phyloP scores from a whole-genome alignment of 169 alveolate genomes.

The Plasmodium adleri region DNA sequence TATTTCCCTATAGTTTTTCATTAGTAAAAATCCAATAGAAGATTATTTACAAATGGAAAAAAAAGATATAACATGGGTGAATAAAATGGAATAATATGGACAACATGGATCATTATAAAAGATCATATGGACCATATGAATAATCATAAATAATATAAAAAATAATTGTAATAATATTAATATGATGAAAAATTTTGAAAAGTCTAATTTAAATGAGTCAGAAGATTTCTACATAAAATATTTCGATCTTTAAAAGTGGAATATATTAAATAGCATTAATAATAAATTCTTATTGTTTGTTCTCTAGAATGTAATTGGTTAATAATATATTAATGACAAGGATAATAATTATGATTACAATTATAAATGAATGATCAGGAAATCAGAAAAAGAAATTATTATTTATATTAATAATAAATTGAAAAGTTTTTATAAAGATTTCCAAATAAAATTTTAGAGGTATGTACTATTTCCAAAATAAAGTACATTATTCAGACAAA shows the following conservation, averaged over 20 bases:
- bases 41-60: constrained; percentile 27
- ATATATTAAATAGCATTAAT: constrained; percentile 29
- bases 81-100: background rate
- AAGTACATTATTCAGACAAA: background rate
- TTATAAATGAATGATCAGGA: background rate
- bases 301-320: constrained; percentile 4
- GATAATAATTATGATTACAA: background rate
- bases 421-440: constrained; percentile 23
- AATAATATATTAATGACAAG: background rate
- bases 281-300: constrained; percentile 32
- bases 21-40: constrained; percentile 35
- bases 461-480: constrained; percentile 31
- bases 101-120: no score
- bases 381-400: constrained; percentile 2
- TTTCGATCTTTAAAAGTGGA: constrained; percentile 27
- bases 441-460: constrained; percentile 65
- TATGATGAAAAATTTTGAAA: background rate
- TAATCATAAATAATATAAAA: background rate
- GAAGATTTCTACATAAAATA: constrained; percentile 18
- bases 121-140: no score
- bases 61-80: background rate
- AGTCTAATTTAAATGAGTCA: constrained; percentile 4
- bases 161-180: background rate
- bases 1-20: constrained; percentile 20
- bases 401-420: constrained; percentile 7